A percentile compares a stretch with the other conserved stretches of the same genome.
Evolutionary conservation across 805 yeast species (phyloP).

Genomic region (Candida montana): DNA sequence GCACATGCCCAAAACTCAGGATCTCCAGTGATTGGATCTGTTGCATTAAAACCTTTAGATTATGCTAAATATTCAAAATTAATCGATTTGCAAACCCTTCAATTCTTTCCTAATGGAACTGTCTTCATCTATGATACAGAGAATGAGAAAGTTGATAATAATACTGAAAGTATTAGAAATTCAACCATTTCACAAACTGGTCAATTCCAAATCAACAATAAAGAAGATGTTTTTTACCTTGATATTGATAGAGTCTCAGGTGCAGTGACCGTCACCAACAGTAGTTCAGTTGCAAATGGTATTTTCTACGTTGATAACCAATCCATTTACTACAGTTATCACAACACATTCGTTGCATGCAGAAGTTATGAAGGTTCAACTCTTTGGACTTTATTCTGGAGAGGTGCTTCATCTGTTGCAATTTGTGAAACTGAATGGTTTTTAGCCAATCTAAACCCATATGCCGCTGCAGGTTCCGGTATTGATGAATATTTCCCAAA

Average conservation of each 20-base stretch:
- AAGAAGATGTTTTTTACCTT: conserved; percentile 6
- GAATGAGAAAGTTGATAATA: not conserved
- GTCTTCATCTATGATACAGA: conserved; percentile 15
- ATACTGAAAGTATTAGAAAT: conserved; percentile 9
- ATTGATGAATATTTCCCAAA: conserved; percentile 14
- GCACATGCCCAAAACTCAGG: not conserved
- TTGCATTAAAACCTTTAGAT: conserved; percentile 17
- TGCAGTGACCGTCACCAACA: conserved; percentile 7
- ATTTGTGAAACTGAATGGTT: conserved; percentile 18
- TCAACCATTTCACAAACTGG: conserved; percentile 12
- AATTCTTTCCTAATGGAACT: conserved; percentile 11
- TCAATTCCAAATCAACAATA: conserved; percentile 9
- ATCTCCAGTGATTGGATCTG: conserved; percentile 12
- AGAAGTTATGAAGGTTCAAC: conserved; percentile 4
- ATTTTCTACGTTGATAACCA: conserved; percentile 11
- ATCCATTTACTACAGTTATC: conserved; percentile 16
- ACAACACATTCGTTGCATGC: conserved; percentile 21
- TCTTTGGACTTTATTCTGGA: conserved; percentile 19
- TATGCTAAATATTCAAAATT: conserved; percentile 13
- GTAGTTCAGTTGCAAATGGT: conserved; percentile 11
- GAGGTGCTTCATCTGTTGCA: conserved; percentile 19
- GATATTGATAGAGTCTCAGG: conserved; percentile 13
- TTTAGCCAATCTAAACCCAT: conserved; percentile 14
- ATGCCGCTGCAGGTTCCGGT: conserved; percentile 7
- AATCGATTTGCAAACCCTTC: conserved; percentile 16